Base-by-base conservation (phyloP, 805 yeast species). In the Lipomyces orientalis region DNA sequence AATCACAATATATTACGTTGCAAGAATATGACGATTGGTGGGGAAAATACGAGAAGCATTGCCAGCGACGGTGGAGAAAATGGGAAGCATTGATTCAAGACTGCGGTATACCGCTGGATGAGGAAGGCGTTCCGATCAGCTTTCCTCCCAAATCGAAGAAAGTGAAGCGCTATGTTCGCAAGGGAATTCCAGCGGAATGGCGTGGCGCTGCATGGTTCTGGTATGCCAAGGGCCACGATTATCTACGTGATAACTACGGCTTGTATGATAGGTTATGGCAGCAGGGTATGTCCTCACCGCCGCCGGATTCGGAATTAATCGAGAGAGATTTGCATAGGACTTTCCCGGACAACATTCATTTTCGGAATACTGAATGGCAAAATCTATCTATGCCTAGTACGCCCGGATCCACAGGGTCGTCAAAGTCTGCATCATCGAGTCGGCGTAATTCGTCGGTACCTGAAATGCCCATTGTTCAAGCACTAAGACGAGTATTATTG, bases 101-200 rank as follows among this genome's bases (percentile, higher is more conserved):
- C 71, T 85, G 85, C 74, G 97, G 97, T 0, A 79, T 93, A 3
- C 73, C 71, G 16, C 76, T 82, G 6, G 71, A 78, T 10, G 76
- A 80, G 4, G 79, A 82, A 58, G 86, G 83, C 43, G 69, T 65
- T 8, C 95, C 96, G 0, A 79, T 82, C 0, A 78, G 91, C 70
- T 91, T 89, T 72, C 97, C 97, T 0, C 87, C 94, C 0, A 85
- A 85, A 68, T 89, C 93, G 2, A 93, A 89, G 66, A 91, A 90
- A 72, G 81, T 92, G 70, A 89, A 90, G 75, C 84, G 96, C 66
- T 88, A 91, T 74, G 86, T 95, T 12, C 84, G 98, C 64, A 90
- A 90, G 76, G 99, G 99, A 12, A 88, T 94, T 10, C 98, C 99
- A 0, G 93, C 97, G 0, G 97, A 92, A 76, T 94, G 97, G 98